These are phyloP conservation scores for Rhizomucor pusillus DNA, from an alignment of 371 early-diverging fungal species.

Conservation along the genomic window DNA sequence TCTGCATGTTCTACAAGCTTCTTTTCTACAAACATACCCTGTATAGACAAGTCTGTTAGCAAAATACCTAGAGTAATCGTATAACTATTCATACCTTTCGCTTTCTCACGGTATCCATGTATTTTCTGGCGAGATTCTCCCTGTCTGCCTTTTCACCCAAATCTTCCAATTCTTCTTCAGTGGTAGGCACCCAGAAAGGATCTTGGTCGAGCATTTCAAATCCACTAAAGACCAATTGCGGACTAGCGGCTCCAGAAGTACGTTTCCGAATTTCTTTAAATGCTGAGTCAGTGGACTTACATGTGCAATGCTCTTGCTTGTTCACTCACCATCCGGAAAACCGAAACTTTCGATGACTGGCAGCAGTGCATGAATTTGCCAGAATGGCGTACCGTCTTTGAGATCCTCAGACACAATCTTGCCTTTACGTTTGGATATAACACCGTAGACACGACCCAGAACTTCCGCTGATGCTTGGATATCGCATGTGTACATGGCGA, in stretches of 20 bases:
- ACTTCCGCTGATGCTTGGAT: slow-evolving; percentile 94
- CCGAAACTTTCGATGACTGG: slow-evolving; percentile 99
- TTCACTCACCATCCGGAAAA: slow-evolving; percentile 84
- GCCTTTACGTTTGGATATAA: slow-evolving; percentile 85
- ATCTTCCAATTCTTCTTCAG: slow-evolving; percentile 96
- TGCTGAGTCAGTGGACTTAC: not conserved
- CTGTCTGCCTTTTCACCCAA: slow-evolving; percentile 94
- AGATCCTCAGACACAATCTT: slow-evolving; percentile 89
- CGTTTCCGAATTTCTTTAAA: slow-evolving; percentile 83
- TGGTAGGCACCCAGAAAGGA: slow-evolving; percentile 98
- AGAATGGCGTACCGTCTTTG: slow-evolving; percentile 95
- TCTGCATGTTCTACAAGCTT: slow-evolving; percentile 92
- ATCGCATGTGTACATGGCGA: slow-evolving; percentile 96
- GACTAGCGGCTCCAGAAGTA: slow-evolving; percentile 93
- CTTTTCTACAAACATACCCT: slow-evolving; percentile 87
- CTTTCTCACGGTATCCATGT: slow-evolving; percentile 93
- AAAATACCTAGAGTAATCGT: no score
- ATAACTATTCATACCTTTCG: slow-evolving; percentile 69
- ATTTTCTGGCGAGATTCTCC: slow-evolving; percentile 93
- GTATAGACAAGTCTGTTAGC: not conserved
- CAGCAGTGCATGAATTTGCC: slow-evolving; percentile 85
- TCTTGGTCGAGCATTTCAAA: slow-evolving; percentile 91
- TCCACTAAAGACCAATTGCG: slow-evolving; percentile 90
- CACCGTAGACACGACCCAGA: slow-evolving; percentile 94
- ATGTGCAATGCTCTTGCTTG: not conserved